Percentiles rank a stretch among this genome's conserved stretches.
These are phyloP conservation scores for Aspergillus alliaceus DNA, from an alignment of 2,329 filamentous ascomycete genomes.

Conservation along the genomic window DNA sequence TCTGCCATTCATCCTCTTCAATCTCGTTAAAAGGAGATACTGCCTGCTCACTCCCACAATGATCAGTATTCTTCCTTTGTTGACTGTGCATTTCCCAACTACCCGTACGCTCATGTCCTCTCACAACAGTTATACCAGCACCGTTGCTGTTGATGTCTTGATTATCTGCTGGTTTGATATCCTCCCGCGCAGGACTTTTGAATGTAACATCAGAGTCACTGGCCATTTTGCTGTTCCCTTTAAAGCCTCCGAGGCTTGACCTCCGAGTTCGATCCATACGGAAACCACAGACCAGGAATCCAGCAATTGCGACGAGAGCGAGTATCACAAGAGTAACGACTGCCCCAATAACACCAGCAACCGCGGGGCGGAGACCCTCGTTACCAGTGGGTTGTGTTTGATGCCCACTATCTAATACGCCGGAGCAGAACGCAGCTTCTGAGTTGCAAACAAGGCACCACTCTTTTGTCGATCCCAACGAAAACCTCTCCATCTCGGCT, in stretches of 20 bases:
- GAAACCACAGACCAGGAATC: slow-evolving; percentile 47
- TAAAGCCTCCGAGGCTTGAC: slow-evolving; percentile 54
- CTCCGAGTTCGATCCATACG: slow-evolving; percentile 44
- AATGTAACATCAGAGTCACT: slow-evolving; percentile 55
- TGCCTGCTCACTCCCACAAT: slow-evolving; percentile 13
- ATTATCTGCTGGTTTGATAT: slow-evolving; percentile 32
- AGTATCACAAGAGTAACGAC: slow-evolving; percentile 51
- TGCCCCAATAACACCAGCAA: slow-evolving; percentile 59
- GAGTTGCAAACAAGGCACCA: slow-evolving; percentile 56
- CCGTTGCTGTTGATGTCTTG: slow-evolving; percentile 22
- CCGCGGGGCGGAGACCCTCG: slow-evolving; percentile 41
- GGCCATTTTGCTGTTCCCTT: slow-evolving; percentile 54
- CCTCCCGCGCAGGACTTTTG: slow-evolving; percentile 40
- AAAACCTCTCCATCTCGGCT: slow-evolving; percentile 43
- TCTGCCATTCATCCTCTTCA: slow-evolving; percentile 37
- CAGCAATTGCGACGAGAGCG: slow-evolving; percentile 41
- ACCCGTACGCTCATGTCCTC: slow-evolving; percentile 54
- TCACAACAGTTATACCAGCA: slow-evolving; percentile 21
- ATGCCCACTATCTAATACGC: slow-evolving; percentile 32
- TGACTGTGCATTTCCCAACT: slow-evolving; percentile 57
- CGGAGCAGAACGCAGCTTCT: slow-evolving; percentile 52
- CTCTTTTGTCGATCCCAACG: slow-evolving; percentile 44
- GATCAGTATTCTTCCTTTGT: slow-evolving; percentile 25
- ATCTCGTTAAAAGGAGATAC: slow-evolving; percentile 48
- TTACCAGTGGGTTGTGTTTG: background rate